Conservation (phyloP, 2,329 filamentous ascomycete species). For the Beauveria sp. region DNA sequence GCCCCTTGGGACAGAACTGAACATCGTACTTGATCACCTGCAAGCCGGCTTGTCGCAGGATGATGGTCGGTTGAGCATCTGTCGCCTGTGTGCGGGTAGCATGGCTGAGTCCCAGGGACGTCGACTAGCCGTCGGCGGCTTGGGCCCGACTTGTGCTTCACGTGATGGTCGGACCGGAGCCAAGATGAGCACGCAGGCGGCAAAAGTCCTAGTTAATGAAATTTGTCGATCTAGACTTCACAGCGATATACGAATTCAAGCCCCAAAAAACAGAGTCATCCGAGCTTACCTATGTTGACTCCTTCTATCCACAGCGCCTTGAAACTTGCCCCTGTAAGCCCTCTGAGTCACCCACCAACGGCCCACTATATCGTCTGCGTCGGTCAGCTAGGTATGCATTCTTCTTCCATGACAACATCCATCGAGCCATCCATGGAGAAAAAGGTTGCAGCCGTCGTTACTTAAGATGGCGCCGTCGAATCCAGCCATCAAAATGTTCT, state of each 20-base stretch:
- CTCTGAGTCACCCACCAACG: constrained; percentile 4
- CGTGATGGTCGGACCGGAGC: too few species aligned
- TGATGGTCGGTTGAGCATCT: too few species aligned
- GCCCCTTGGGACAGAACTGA: too few species aligned
- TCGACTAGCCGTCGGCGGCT: too few species aligned
- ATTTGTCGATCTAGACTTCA: background rate
- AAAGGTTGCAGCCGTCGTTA: background rate
- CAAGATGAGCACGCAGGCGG: too few species aligned
- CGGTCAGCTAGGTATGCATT: background rate
- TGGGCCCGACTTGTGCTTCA: too few species aligned
- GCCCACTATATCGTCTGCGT: background rate
- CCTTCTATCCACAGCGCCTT: background rate
- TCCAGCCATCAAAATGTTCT: background rate
- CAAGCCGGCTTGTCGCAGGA: too few species aligned
- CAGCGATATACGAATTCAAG: background rate
- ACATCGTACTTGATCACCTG: too few species aligned
- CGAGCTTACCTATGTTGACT: background rate
- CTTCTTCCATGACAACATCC: background rate
- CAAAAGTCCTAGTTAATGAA: too few species aligned
- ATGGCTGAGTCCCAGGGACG: too few species aligned
- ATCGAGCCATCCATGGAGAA: background rate
- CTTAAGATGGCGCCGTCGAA: background rate
- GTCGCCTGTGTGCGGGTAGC: too few species aligned
- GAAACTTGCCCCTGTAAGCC: background rate
- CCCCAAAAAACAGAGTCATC: background rate